Conservation (phyloP, 1,139 yeast species). For the Taphrina wiesneri region DNA sequence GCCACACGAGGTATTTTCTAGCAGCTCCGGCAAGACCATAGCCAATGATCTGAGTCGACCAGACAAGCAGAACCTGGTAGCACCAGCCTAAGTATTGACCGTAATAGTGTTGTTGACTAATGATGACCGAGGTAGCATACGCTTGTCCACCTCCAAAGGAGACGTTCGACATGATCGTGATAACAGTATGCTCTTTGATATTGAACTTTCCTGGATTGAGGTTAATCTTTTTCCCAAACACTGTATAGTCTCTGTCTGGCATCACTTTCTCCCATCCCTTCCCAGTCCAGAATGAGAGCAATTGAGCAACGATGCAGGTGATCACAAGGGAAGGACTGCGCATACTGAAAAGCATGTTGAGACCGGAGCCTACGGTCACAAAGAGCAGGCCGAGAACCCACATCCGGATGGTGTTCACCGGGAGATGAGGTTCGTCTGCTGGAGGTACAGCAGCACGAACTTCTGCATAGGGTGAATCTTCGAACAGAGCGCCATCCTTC, state of each 20-base stretch:
- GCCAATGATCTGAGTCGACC: slow-evolving; percentile 56
- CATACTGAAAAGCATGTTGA: slow-evolving; percentile 60
- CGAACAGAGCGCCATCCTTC: slow-evolving; percentile 8
- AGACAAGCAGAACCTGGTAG: slow-evolving; percentile 56
- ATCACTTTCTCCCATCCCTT: slow-evolving; percentile 50
- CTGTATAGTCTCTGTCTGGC: slow-evolving; percentile 55
- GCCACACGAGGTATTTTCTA: slow-evolving; percentile 60
- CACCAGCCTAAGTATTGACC: slow-evolving; percentile 54
- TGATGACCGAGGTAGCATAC: slow-evolving; percentile 60
- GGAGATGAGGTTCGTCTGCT: slow-evolving; percentile 56
- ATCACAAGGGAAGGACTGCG: slow-evolving; percentile 59
- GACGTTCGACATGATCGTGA: slow-evolving; percentile 62
- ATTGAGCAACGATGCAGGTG: slow-evolving; percentile 58
- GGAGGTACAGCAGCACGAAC: slow-evolving; percentile 71
- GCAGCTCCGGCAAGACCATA: slow-evolving; percentile 65
- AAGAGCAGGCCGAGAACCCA: slow-evolving; percentile 47
- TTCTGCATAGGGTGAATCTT: slow-evolving; percentile 63
- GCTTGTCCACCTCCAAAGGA: slow-evolving; percentile 59
- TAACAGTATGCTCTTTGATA: slow-evolving; percentile 65
- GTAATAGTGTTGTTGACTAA: slow-evolving; percentile 58
- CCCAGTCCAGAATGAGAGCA: slow-evolving; percentile 50
- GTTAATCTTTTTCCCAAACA: slow-evolving; percentile 49
- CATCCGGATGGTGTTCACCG: slow-evolving; percentile 55
- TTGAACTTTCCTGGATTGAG: slow-evolving; percentile 66
- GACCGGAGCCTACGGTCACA: slow-evolving; percentile 58